Percentiles rank a stretch among this genome's conserved stretches.
Conservation (phyloP, 2,329 filamentous ascomycete genomes). For the Aurifilum marmelostoma region DNA sequence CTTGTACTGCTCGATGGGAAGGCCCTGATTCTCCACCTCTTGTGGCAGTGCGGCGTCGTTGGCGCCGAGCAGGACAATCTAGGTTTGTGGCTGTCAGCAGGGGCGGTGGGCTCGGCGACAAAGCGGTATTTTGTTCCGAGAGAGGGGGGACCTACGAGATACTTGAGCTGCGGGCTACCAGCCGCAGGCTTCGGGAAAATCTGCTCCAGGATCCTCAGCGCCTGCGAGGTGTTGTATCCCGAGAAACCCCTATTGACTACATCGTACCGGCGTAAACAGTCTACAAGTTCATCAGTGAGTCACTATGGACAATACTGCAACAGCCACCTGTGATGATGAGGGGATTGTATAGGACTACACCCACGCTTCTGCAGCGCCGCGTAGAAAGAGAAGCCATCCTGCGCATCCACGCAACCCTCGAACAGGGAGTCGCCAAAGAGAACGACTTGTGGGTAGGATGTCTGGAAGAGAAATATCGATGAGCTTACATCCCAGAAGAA, state of each 20-base stretch:
- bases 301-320: not conserved
- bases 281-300: conserved; percentile 48
- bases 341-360: conserved; percentile 34
- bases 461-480: conserved; percentile 37
- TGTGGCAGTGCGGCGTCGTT: conserved; percentile 80
- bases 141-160: conserved; percentile 57
- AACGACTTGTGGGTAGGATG: conserved; percentile 72
- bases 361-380: conserved; percentile 71
- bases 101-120: not conserved
- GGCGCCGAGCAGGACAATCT: conserved; percentile 84
- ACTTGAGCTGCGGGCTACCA: conserved; percentile 63
- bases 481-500: not conserved
- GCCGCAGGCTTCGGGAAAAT: conserved; percentile 70
- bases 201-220: conserved; percentile 67
- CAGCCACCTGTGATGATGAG: not conserved
- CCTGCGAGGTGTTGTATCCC: conserved; percentile 82
- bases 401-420: conserved; percentile 64
- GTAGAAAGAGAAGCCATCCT: conserved; percentile 74
- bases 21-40: conserved; percentile 69
- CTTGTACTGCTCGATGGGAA: conserved; percentile 76
- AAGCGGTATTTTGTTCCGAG: not conserved
- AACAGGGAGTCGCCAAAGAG: conserved; percentile 92
- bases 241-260: conserved; percentile 86
- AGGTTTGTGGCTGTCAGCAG: conserved; percentile 31
- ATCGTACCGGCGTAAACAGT: conserved; percentile 77